These are phyloP conservation scores for Rhodofomes roseus DNA, from an alignment of 1,284 basidiomycete species.

Conservation along the genomic window DNA sequence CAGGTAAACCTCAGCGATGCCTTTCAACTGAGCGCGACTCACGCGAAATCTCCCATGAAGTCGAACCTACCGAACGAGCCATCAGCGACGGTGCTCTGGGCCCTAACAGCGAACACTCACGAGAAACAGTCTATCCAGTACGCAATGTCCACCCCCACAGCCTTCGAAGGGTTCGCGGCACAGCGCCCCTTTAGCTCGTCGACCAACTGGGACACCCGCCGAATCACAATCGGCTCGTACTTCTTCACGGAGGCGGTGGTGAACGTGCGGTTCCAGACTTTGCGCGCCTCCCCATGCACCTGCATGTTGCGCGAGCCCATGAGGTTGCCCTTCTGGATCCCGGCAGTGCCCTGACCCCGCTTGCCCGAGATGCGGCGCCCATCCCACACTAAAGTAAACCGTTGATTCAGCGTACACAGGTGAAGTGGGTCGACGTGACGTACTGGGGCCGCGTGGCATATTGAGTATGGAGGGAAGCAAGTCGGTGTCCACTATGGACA, in stretches of 20 bases:
- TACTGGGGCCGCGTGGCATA: slow-evolving; percentile 11
- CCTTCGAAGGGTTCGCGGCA: slow-evolving; percentile 1
- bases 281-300: slow-evolving; percentile 44
- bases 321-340: neutral
- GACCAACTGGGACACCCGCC: slow-evolving; percentile 37
- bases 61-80: slow-evolving; percentile 38
- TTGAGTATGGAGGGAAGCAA: slow-evolving; percentile 16
- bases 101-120: slow-evolving; percentile 31
- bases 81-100: neutral
- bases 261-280: slow-evolving; percentile 51
- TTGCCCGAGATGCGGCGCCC: neutral
- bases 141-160: slow-evolving; percentile 37
- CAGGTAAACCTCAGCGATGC: neutral
- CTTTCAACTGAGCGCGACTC: slow-evolving; percentile 17
- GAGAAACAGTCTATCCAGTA: slow-evolving; percentile 49
- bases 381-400: slow-evolving; percentile 1
- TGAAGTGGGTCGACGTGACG: no score
- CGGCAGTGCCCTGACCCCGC: neutral
- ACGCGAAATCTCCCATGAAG: slow-evolving; percentile 63
- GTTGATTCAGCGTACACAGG: no score
- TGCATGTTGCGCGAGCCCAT: slow-evolving; percentile 26
- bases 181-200: slow-evolving; percentile 24
- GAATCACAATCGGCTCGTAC: slow-evolving; percentile 43
- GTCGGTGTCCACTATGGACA: slow-evolving; percentile 19
- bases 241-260: slow-evolving; percentile 44